A percentile compares a stretch with the other conserved stretches of the same genome.
These are phyloP conservation scores for Kodamaea kakaduensis DNA, from an alignment of 805 yeast species.

Conservation along the genomic window DNA sequence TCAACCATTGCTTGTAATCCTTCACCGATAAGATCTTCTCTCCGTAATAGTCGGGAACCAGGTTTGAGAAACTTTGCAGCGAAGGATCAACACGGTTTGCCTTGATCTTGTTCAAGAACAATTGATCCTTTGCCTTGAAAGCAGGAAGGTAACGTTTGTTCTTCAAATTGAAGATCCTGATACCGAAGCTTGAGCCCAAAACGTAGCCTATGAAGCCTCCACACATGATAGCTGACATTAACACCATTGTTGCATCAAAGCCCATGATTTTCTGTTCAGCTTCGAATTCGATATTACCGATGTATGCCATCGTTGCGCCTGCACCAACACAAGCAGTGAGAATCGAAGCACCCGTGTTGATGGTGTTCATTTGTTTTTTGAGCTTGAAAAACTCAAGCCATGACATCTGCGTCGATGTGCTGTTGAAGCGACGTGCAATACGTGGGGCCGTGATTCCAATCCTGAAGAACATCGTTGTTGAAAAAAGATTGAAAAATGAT, in stretches of 20 bases:
- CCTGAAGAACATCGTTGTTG: conserved; percentile 10
- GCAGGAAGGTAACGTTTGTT: conserved; percentile 44
- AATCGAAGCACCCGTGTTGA: conserved; percentile 65
- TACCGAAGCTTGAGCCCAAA: conserved; percentile 77
- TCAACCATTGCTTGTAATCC: conserved; percentile 91
- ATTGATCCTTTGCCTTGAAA: conserved; percentile 61
- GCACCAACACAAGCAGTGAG: conserved; percentile 67
- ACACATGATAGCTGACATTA: conserved; percentile 66
- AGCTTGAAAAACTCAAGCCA: conserved; percentile 82
- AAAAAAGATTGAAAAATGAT: neutral
- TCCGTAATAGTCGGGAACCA: conserved; percentile 98
- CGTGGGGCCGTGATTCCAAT: conserved; percentile 14
- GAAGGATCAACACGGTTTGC: conserved; percentile 88
- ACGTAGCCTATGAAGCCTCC: conserved; percentile 77
- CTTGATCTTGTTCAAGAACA: conserved; percentile 69
- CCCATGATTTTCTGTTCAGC: conserved; percentile 84
- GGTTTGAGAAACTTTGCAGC: conserved; percentile 84
- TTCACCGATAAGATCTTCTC: conserved; percentile 85
- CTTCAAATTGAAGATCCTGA: conserved; percentile 56
- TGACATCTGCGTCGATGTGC: conserved; percentile 32
- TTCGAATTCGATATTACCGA: conserved; percentile 81
- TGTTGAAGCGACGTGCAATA: conserved; percentile 19
- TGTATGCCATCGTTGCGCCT: conserved; percentile 63
- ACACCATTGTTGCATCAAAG: conserved; percentile 80
- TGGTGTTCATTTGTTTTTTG: conserved; percentile 68